These are phyloP conservation scores for Stachybotrys chartarum DNA, from an alignment of 2,329 filamentous ascomycete genomes.

Conservation along the genomic window DNA sequence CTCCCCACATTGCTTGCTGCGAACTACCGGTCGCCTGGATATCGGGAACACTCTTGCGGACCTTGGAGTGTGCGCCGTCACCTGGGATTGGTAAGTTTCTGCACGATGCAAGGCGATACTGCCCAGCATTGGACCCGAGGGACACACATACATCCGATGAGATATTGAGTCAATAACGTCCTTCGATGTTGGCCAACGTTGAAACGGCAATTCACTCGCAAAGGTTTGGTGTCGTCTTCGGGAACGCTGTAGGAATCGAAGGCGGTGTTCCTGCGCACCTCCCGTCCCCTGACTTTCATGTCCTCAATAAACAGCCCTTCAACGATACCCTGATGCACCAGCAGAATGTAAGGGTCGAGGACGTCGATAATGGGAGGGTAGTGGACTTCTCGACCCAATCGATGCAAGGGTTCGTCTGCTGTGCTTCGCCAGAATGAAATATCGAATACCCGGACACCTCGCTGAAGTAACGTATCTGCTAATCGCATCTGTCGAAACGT, in stretches of 20 bases:
- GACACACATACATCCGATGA: slow-evolving; percentile 55
- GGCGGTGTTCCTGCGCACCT: slow-evolving; percentile 55
- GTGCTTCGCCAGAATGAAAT: slow-evolving; percentile 65
- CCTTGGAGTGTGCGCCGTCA: slow-evolving; percentile 65
- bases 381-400: slow-evolving; percentile 59
- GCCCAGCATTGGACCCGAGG: background rate
- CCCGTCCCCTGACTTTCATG: slow-evolving; percentile 54
- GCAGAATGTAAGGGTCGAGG: slow-evolving; percentile 48
- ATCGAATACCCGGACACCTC: slow-evolving; percentile 65
- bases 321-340: slow-evolving; percentile 68
- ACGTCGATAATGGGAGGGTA: slow-evolving; percentile 58
- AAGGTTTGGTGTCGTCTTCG: slow-evolving; percentile 32
- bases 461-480: slow-evolving; percentile 59
- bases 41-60: slow-evolving; percentile 55
- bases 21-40: slow-evolving; percentile 49
- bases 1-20: slow-evolving; percentile 56
- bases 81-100: slow-evolving; percentile 25
- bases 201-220: slow-evolving; percentile 44
- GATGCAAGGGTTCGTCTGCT: slow-evolving; percentile 42
- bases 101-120: background rate
- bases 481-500: slow-evolving; percentile 67
- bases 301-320: slow-evolving; percentile 66
- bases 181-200: slow-evolving; percentile 43
- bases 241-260: slow-evolving; percentile 51
- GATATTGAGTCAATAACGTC: slow-evolving; percentile 51